Evolutionary conservation across 306 rosid species (phyloP), one percentile per base, ranked within the genome.

Genomic region (Prunus dulcis): DNA sequence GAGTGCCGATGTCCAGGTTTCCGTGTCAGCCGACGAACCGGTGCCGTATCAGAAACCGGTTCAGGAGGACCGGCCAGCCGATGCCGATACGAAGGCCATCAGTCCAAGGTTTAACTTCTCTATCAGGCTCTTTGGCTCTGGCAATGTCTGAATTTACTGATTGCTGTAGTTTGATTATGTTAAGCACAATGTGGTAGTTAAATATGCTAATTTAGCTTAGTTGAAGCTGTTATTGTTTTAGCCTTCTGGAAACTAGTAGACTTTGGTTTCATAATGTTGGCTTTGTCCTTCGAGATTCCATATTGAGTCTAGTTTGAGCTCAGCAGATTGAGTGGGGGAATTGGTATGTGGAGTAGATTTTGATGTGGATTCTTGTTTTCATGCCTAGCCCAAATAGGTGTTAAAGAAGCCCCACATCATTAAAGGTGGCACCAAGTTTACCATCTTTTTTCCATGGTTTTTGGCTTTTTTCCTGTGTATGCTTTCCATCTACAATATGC

Each of bases 51-150:
- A 74, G 15, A 95, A 83, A 79, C 85, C 89, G 65, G 80, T 61
- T 77, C 72, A 81, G 32, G 84, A 80, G 34, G 98, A 90, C 30
- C 81, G 78, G 32, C 86, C 74, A 14, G 67, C 76, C 2, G 88
- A 78, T 22, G 57, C 78, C 27, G 97, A 89, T 57, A 81, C 76
- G 3, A 87, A 79, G 77, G 88, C 70, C 72, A 79, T 78, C 30
- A 83, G 90, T 76, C 90, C 90, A 69, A 87, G 97, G 99, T 95
- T 41, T 71, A 76, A 51, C 69, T 58, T 20, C 25, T 25, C 22
- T 17, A 30, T 3, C 19, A 8, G 20, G 34, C 69, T 41, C 30
- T 61, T 76, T 70, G 62, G 20, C 49, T 23, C 12, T 6, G 30
- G 18, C 53, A 25, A 43, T 17, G 12, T 23, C 23, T 61, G 20